phyloP scores from a whole-genome alignment of 495 filamentous ascomycete species.

The Tuber umbilicatum region DNA sequence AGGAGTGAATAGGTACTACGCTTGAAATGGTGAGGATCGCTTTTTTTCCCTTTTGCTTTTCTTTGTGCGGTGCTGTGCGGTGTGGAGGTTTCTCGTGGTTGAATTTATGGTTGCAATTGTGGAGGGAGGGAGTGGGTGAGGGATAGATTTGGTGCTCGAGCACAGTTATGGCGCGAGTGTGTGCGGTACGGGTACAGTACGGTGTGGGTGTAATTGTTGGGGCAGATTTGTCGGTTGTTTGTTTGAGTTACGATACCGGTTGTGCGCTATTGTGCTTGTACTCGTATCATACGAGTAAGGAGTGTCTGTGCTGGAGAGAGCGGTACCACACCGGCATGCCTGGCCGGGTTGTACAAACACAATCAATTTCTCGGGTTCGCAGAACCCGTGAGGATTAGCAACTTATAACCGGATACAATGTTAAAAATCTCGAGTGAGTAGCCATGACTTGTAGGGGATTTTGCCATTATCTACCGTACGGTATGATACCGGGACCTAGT shows the following conservation, averaged over 20 bases:
- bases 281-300: no score
- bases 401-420: background rate
- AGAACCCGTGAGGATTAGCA: no score
- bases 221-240: no score
- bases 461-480: background rate
- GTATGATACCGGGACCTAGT: background rate
- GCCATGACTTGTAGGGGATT: background rate
- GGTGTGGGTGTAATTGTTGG: background rate
- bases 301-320: no score
- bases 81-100: no score
- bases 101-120: background rate
- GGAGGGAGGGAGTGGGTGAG: no score
- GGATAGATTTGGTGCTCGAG: no score
- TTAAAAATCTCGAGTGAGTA: background rate
- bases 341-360: background rate
- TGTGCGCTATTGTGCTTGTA: no score
- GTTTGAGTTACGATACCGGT: no score
- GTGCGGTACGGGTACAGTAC: background rate
- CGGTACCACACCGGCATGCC: no score
- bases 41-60: background rate
- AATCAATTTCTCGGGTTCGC: background rate
- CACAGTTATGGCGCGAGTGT: no score
- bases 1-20: background rate
- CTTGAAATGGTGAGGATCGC: background rate
- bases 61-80: background rate